These are phyloP conservation scores for Scytalidium lignicola DNA, from an alignment of 2,329 filamentous ascomycete genomes.

Conservation along the genomic window DNA sequence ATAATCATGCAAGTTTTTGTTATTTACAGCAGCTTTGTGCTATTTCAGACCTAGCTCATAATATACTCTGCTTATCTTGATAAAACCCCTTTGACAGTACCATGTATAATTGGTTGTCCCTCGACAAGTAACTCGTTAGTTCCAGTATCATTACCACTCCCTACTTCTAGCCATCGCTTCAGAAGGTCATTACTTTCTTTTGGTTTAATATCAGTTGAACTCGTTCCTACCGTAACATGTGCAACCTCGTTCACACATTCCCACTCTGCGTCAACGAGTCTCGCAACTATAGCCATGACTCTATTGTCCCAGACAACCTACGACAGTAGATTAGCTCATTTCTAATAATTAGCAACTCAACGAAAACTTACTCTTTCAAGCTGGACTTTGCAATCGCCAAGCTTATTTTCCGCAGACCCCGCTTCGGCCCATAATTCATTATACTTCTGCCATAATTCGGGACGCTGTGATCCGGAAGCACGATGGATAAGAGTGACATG, in stretches of 20 bases:
- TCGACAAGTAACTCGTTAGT: conserved; percentile 26
- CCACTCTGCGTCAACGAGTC: conserved; percentile 60
- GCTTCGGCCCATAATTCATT: conserved; percentile 47
- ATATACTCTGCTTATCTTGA: conserved; percentile 13
- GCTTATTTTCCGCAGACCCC: conserved; percentile 39
- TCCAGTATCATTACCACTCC: conserved; percentile 30
- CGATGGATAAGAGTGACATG: conserved; percentile 94
- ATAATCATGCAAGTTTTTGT: too few relatives aligned
- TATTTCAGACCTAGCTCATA: too few relatives aligned
- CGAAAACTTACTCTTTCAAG: conserved; percentile 49
- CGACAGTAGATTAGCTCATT: conserved; percentile 16
- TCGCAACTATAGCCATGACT: conserved; percentile 86
- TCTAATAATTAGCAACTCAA: conserved; percentile 3
- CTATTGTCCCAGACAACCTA: conserved; percentile 76
- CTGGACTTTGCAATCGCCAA: conserved; percentile 61
- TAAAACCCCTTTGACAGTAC: conserved; percentile 23
- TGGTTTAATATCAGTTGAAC: conserved; percentile 70
- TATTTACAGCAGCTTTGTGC: too few relatives aligned
- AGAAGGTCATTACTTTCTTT: conserved; percentile 91
- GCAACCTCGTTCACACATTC: conserved; percentile 71
- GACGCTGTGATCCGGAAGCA: conserved; percentile 52
- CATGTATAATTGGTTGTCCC: conserved; percentile 20
- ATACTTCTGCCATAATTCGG: conserved; percentile 74
- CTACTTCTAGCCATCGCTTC: conserved; percentile 64
- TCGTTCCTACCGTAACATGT: conserved; percentile 88